Conservation (phyloP, 2,329 filamentous ascomycete species). For the Colletotrichum chrysophilum region DNA sequence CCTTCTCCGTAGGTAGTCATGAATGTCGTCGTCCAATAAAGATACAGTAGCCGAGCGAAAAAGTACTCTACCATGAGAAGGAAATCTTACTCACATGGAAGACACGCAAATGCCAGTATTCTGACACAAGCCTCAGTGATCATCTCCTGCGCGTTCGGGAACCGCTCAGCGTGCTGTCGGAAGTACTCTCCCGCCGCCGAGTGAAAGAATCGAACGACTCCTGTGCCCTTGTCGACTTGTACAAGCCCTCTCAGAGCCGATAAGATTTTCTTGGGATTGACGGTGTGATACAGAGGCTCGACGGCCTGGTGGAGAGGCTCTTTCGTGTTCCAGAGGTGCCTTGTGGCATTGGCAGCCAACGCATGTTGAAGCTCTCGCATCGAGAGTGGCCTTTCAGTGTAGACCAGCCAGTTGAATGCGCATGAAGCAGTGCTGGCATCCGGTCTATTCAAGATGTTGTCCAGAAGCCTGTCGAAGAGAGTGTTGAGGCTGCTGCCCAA, state of each 20-base stretch:
- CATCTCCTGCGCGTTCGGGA: background rate
- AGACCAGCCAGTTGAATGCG: background rate
- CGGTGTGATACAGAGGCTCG: background rate
- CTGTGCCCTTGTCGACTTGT: background rate
- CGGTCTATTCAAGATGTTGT: background rate
- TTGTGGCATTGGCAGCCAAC: background rate
- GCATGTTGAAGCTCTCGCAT: background rate
- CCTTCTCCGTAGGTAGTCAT: background rate
- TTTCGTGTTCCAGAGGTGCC: background rate
- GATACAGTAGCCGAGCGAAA: rapidly evolving
- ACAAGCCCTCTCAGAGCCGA: background rate
- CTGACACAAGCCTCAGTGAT: background rate
- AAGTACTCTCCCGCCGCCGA: background rate
- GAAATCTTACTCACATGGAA: background rate
- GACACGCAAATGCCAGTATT: background rate
- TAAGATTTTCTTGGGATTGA: background rate
- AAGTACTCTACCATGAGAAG: rapidly evolving
- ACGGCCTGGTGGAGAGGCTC: background rate
- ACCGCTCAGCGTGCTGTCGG: background rate
- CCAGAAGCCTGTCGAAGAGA: background rate
- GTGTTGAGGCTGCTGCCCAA: background rate
- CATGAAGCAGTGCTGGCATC: background rate
- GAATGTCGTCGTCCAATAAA: background rate
- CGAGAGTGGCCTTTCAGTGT: background rate
- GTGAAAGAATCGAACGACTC: background rate